Conservation (phyloP, 768 basidiomycete genomes). For the Megacollybia marginata region DNA sequence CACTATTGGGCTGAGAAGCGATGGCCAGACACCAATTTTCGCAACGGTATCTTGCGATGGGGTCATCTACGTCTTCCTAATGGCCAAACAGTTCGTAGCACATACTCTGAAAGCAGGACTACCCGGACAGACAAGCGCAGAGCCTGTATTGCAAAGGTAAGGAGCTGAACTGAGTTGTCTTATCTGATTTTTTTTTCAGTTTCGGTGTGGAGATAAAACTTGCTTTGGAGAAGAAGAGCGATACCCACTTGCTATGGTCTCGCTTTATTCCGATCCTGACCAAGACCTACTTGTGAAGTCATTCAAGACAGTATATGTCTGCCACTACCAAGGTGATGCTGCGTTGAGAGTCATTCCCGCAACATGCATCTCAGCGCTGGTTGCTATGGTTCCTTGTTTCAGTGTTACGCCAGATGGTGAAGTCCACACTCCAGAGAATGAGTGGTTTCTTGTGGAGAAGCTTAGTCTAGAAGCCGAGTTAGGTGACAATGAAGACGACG, state of each 20-base stretch:
- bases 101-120: no score
- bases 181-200: no score
- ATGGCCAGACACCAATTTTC: no score
- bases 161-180: no score
- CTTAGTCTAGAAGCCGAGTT: slow-evolving; percentile 12
- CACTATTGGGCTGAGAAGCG: no score
- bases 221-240: no score
- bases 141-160: no score
- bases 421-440: neutral
- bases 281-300: slow-evolving; percentile 8
- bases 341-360: slow-evolving; percentile 5
- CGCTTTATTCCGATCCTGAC: slow-evolving; percentile 12
- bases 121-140: no score
- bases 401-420: neutral
- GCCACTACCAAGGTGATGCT: slow-evolving; percentile 1
- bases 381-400: slow-evolving; percentile 15
- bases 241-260: slow-evolving; percentile 10
- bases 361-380: slow-evolving; percentile 12
- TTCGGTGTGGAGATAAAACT: no score
- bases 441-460: slow-evolving; percentile 21
- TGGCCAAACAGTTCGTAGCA: no score
- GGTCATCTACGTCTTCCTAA: no score
- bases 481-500: neutral
- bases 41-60: no score
- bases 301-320: slow-evolving; percentile 11